These are phyloP conservation scores for Saturnispora quitensis DNA, from an alignment of 805 yeast species.

Conservation along the genomic window DNA sequence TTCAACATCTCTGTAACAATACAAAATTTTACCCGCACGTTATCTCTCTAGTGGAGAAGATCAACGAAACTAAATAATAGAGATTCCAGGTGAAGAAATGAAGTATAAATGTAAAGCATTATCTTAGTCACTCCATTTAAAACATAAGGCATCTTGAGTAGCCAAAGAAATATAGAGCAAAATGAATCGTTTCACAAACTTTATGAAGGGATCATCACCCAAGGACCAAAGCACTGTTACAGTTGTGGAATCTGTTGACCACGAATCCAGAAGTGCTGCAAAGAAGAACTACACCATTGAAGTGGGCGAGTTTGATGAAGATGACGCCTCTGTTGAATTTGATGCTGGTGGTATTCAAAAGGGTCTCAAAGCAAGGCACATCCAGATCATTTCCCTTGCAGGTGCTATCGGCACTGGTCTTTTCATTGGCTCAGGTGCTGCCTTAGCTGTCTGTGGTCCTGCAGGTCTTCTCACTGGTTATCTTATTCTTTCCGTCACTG, in stretches of 20 bases:
- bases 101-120: no score
- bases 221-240: not conserved
- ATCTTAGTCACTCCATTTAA: no score
- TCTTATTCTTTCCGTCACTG: slow-evolving; percentile 51
- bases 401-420: slow-evolving; percentile 64
- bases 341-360: slow-evolving; percentile 25
- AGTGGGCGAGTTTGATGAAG: slow-evolving; percentile 3
- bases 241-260: not conserved
- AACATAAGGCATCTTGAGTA: no score
- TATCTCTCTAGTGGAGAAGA: no score
- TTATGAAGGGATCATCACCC: slow-evolving; percentile 1
- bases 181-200: slow-evolving; percentile 1
- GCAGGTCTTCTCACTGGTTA: slow-evolving; percentile 46
- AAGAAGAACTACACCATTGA: slow-evolving; percentile 5
- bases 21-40: no score
- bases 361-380: slow-evolving; percentile 39
- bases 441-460: slow-evolving; percentile 26
- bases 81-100: no score
- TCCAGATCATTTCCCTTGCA: slow-evolving; percentile 61
- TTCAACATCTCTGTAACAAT: no score
- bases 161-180: no score
- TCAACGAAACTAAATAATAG: no score
- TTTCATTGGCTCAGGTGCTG: slow-evolving; percentile 43
- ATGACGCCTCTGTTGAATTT: not conserved
- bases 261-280: not conserved